A percentile compares a stretch with the other conserved stretches of the same genome.
Evolutionary conservation across 345 rosid genomes (phyloP).

Genomic region (Capsella bursapastoris): DNA sequence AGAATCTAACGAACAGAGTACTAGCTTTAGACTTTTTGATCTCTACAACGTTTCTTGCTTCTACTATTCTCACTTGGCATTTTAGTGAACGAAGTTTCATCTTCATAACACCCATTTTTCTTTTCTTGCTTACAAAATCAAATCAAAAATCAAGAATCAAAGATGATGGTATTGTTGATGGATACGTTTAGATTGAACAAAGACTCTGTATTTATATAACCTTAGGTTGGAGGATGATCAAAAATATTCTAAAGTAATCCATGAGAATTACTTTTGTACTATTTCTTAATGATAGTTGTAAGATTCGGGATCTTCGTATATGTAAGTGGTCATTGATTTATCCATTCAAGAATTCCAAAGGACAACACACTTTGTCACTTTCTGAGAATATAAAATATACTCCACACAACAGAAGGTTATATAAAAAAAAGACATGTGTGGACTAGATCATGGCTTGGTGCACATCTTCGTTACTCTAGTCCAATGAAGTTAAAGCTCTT

Average conservation of each 20-base stretch:
- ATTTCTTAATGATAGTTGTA: constrained; percentile 27
- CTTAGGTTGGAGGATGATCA: constrained; percentile 8
- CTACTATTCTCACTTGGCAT: constrained; percentile 61
- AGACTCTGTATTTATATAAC: constrained; percentile 37
- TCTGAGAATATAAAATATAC: no score
- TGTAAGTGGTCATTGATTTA: constrained; percentile 33
- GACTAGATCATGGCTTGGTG: constrained; percentile 34
- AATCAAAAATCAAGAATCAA: constrained; percentile 1
- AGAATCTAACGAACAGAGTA: constrained; percentile 65
- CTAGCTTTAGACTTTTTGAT: constrained; percentile 44
- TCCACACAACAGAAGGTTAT: not conserved
- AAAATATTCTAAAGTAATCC: constrained; percentile 18
- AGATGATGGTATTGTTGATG: constrained; percentile 31
- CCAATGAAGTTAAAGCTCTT: constrained; percentile 27
- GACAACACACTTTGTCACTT: constrained; percentile 13
- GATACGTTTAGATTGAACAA: constrained; percentile 29
- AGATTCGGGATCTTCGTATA: constrained; percentile 29
- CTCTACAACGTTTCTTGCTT: constrained; percentile 67
- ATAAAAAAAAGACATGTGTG: constrained; percentile 8
- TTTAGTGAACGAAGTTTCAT: constrained; percentile 46
- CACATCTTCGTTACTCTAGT: constrained; percentile 5
- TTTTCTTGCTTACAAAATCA: not conserved
- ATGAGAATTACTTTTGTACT: constrained; percentile 13
- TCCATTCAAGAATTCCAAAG: constrained; percentile 29
- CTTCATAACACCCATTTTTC: constrained; percentile 47